phyloP scores from a whole-genome alignment of 2,329 filamentous ascomycete species.

The Aspergillus uvarum region DNA sequence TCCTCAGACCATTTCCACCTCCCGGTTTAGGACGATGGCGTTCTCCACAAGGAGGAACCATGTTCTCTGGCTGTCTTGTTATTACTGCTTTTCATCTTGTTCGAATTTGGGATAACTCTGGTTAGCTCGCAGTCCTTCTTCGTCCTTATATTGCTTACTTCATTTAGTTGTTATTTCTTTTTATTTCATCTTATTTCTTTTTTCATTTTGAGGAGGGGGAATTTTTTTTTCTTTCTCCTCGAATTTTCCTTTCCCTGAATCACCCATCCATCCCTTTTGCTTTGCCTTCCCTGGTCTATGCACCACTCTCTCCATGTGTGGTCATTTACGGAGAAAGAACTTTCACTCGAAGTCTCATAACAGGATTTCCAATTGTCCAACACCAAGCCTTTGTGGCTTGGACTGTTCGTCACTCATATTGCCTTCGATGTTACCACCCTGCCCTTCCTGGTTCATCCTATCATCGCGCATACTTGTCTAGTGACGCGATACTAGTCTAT shows the following conservation, averaged over 20 bases:
- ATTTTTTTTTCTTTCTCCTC: neutral
- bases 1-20: conserved; percentile 14
- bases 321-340: conserved; percentile 3
- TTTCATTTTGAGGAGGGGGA: too few species aligned
- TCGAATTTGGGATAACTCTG: neutral
- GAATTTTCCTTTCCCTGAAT: conserved; percentile 10
- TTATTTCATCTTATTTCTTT: neutral
- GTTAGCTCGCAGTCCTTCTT: too few species aligned
- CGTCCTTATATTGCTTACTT: neutral
- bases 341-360: conserved; percentile 8
- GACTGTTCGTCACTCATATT: neutral
- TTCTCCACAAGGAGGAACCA: conserved; percentile 25
- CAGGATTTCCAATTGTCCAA: conserved; percentile 14
- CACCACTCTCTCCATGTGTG: neutral
- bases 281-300: conserved; percentile 3
- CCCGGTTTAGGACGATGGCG: conserved; percentile 14
- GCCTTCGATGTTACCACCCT: neutral
- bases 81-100: neutral
- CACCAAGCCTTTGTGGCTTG: conserved; percentile 9
- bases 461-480: neutral
- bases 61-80: conserved; percentile 13
- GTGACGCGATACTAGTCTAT: neutral
- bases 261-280: conserved; percentile 2
- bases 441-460: conserved; percentile 1
- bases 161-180: neutral